Evolutionary conservation across 2,329 filamentous ascomycete species (phyloP), one percentile per base, ranked within the genome.

Genomic region (Lithohypha guttulata): DNA sequence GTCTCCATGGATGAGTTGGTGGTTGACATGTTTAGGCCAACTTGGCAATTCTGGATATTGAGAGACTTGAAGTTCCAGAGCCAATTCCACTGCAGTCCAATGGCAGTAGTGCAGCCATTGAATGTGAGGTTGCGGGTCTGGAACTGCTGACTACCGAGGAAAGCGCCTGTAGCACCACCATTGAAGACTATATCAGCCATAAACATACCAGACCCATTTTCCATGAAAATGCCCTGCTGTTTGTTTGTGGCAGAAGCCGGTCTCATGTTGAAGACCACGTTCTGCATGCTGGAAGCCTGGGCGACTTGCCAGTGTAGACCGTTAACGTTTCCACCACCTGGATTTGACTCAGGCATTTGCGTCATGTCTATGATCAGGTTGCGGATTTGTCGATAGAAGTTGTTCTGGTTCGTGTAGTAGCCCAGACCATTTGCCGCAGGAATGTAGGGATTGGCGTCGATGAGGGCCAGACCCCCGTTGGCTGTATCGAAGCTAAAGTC

Each of bases 11-110:
- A 73, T 34, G 75, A 72, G 10, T 39, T 20, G 6, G 49, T 33
- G 50, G 72, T 74, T 38, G 79, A 74, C 77, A 93, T 84, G 61
- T 93, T 81, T 46, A 93, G 66, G 40, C 83, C 85, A 26, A 87
- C 62, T n/a, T 67, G 64, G 56, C 80, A 84, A 56, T 80, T 76
- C 58, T 84, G 77, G 61, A 93, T 83, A 31, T 64, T 71, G 25
- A 93, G 51, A 23, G 75, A 81, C 57, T 89, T 84, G 62, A 91
- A 75, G 30, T 79, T 77, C 80, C 82, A 93, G 13, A 77, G 68
- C 85, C 85, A 93, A 65, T 89, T 84, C 85, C 85, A 93, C 68
- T 86, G 86, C 77, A 91, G 81, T 63, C 75, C 84, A 47, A 93
- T 77, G 45, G 82, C 85, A 2, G 84, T 93, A 55, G 84, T 72